Percentiles rank a stretch among this genome's conserved stretches.
Evolutionary conservation across 805 yeast genomes (phyloP).

Genomic region (Metschnikowia colocasiae): DNA sequence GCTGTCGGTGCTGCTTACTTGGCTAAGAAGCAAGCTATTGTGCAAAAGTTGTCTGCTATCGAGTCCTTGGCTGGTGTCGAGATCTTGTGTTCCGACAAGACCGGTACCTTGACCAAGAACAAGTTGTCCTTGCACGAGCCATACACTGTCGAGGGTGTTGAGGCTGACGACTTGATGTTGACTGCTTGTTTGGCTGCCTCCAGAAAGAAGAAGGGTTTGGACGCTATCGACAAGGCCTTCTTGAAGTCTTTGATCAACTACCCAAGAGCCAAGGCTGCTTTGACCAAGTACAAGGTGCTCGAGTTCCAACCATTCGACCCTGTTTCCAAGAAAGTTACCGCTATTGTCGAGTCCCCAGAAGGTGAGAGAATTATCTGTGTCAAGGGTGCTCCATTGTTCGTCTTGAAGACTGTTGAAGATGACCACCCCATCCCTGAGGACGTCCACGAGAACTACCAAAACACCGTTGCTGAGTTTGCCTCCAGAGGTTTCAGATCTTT

Average conservation of each 20-base stretch:
- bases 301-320: constrained; percentile 98
- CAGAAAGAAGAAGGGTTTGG: constrained; percentile 97
- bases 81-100: constrained; percentile 95
- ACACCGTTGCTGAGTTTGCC: constrained; percentile 96
- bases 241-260: constrained; percentile 80
- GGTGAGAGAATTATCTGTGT: constrained; percentile 95
- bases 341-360: constrained; percentile 91
- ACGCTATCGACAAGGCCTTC: constrained; percentile 97
- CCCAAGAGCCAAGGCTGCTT: constrained; percentile 91
- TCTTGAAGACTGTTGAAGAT: constrained; percentile 93
- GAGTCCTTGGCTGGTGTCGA: constrained; percentile 98
- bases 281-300: constrained; percentile 88
- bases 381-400: constrained; percentile 98
- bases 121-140: constrained; percentile 95
- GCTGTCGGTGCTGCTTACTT: constrained; percentile 99
- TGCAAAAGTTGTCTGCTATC: constrained; percentile 93
- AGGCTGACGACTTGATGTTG: constrained; percentile 92
- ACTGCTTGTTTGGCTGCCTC: constrained; percentile 98
- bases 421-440: constrained; percentile 96
- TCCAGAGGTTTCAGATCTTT: constrained; percentile 97
- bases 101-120: constrained; percentile 97
- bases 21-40: constrained; percentile 96
- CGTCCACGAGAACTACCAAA: constrained; percentile 89
- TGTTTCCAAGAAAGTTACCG: constrained; percentile 94
- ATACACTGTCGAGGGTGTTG: constrained; percentile 96